phyloP scores from a whole-genome alignment of 2,329 filamentous ascomycete species.

The Penicillium sp. region DNA sequence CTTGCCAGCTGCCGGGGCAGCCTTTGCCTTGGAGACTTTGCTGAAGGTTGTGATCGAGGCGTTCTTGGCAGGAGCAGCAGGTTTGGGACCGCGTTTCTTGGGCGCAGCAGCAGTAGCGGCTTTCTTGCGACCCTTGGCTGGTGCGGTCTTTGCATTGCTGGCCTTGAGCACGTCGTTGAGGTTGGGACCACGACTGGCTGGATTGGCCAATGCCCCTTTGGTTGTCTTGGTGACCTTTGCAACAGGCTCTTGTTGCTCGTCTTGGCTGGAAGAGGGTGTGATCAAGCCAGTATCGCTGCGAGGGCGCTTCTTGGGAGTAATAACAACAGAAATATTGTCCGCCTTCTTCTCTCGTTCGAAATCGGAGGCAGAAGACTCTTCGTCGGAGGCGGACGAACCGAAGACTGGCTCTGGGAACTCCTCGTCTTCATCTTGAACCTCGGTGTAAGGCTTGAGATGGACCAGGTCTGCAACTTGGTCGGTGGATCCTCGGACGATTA shows the following conservation, averaged over 20 bases:
- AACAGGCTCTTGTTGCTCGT: slow-evolving; percentile 31
- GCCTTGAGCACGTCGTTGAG: slow-evolving; percentile 31
- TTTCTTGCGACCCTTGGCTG: slow-evolving; percentile 32
- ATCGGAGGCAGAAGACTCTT: slow-evolving; percentile 34
- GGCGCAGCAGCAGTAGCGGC: slow-evolving; percentile 4
- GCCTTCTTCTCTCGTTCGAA: background rate
- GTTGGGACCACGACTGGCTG: slow-evolving; percentile 35
- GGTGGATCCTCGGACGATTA: slow-evolving; percentile 83
- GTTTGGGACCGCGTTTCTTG: slow-evolving; percentile 1
- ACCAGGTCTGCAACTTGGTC: slow-evolving; percentile 82
- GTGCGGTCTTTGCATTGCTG: slow-evolving; percentile 25
- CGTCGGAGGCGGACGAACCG: slow-evolving; percentile 41
- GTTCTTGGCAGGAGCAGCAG: background rate
- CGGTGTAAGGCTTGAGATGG: slow-evolving; percentile 51
- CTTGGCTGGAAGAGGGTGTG: slow-evolving; percentile 49
- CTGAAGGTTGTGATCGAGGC: slow-evolving; percentile 1
- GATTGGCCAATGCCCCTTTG: slow-evolving; percentile 25
- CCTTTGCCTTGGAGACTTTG: slow-evolving; percentile 33
- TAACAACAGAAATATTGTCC: slow-evolving; percentile 40
- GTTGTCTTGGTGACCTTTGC: slow-evolving; percentile 25
- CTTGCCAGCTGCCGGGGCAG: slow-evolving; percentile 27
- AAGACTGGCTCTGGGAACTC: slow-evolving; percentile 35
- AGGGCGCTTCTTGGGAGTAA: slow-evolving; percentile 45
- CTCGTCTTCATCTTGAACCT: slow-evolving; percentile 55
- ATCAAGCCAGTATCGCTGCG: slow-evolving; percentile 40